These are phyloP conservation scores for Xylariaceae sp. DNA, from an alignment of 2,329 filamentous ascomycete genomes.

Conservation along the genomic window DNA sequence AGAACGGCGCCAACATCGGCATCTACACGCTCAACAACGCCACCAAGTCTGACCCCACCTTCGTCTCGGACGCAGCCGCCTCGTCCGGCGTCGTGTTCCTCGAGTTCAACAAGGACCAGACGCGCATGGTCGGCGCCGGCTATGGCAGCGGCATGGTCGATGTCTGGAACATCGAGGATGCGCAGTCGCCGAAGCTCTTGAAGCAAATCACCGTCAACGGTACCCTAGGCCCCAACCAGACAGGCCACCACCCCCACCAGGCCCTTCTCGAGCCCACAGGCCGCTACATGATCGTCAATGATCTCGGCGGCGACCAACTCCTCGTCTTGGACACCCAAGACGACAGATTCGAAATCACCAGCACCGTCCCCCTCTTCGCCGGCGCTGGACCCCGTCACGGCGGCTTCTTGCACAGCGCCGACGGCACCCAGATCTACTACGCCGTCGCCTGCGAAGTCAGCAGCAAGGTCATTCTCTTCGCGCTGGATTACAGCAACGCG, in stretches of 20 bases:
- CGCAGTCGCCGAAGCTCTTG: conserved; percentile 33
- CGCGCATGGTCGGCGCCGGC: conserved; percentile 40
- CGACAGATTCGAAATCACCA: conserved; percentile 37
- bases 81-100: conserved; percentile 44
- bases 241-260: conserved; percentile 41
- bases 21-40: conserved; percentile 38
- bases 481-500: conserved; percentile 35
- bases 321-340: conserved; percentile 41
- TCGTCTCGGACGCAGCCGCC: conserved; percentile 30
- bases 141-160: conserved; percentile 40
- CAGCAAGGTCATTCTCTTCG: conserved; percentile 41
- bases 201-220: conserved; percentile 36
- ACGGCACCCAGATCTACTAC: conserved; percentile 38
- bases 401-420: conserved; percentile 37
- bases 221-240: conserved; percentile 30
- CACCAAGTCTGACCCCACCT: conserved; percentile 27
- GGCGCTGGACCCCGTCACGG: conserved; percentile 48
- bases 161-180: conserved; percentile 39
- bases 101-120: conserved; percentile 40
- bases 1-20: conserved; percentile 38
- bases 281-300: conserved; percentile 43
- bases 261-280: conserved; percentile 44
- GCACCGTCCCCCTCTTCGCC: conserved; percentile 32
- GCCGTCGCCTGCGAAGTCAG: conserved; percentile 42
- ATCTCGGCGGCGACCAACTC: conserved; percentile 46